Conservation (phyloP, 495 filamentous ascomycete genomes). For the Apodospora peruviana region DNA sequence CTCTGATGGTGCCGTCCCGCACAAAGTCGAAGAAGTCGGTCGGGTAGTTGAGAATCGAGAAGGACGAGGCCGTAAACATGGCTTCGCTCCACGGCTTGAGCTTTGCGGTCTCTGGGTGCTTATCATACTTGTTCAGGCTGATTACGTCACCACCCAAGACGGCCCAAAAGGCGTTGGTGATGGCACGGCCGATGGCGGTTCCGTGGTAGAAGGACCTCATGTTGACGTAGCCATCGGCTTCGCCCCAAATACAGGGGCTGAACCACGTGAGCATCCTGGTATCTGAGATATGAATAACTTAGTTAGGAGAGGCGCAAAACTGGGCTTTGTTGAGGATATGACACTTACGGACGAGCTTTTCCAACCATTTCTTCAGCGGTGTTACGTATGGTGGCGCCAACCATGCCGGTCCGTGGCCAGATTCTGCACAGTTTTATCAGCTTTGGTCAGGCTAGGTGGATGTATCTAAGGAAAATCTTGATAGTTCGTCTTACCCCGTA, state of each 20-base stretch:
- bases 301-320: neutral
- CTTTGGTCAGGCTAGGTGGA: neutral
- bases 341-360: constrained; percentile 54
- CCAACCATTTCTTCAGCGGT: constrained; percentile 40
- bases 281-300: constrained; percentile 16
- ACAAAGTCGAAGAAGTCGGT: constrained; percentile 61
- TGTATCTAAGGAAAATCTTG: no score
- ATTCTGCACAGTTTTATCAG: constrained; percentile 32
- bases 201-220: constrained; percentile 56
- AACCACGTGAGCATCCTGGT: constrained; percentile 39
- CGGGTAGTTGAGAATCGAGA: constrained; percentile 67
- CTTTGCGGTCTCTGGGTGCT: constrained; percentile 58
- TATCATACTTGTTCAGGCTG: constrained; percentile 51
- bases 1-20: constrained; percentile 49
- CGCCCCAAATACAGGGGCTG: constrained; percentile 41
- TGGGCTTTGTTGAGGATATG: neutral
- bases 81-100: constrained; percentile 58
- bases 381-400: constrained; percentile 56
- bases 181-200: constrained; percentile 59
- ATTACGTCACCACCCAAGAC: constrained; percentile 57
- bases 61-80: constrained; percentile 58
- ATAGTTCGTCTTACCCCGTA: constrained; percentile 47
- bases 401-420: constrained; percentile 67
- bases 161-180: constrained; percentile 65
- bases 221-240: constrained; percentile 32